Conservation (phyloP, 1,139 yeast species). For the Yamadazyma triangularis region DNA sequence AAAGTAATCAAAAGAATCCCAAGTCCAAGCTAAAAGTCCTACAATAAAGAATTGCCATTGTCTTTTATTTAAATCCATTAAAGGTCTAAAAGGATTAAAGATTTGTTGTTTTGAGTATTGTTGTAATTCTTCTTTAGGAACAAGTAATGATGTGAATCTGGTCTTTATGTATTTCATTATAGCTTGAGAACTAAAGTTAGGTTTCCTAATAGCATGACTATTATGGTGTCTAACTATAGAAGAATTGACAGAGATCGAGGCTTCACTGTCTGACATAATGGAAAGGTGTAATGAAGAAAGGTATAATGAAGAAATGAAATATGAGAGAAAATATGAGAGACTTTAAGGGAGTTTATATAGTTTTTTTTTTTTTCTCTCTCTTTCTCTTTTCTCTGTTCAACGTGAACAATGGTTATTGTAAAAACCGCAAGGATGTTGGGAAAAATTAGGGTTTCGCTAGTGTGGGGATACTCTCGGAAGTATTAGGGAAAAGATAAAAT, state of each 20-base stretch:
- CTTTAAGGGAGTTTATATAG: too few relatives aligned
- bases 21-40: conserved; percentile 39
- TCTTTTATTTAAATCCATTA: conserved; percentile 22
- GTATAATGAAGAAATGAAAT: too few relatives aligned
- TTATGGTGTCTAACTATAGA: conserved; percentile 16
- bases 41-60: conserved; percentile 35
- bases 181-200: conserved; percentile 22
- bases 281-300: too few relatives aligned
- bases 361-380: too few relatives aligned
- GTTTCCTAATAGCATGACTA: conserved; percentile 29
- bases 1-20: conserved; percentile 40
- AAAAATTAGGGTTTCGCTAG: too few relatives aligned
- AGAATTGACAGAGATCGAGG: neutral
- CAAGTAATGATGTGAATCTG: conserved; percentile 29
- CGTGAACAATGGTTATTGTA: too few relatives aligned
- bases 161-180: conserved; percentile 24
- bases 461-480: too few relatives aligned
- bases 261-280: neutral
- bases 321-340: too few relatives aligned
- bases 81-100: conserved; percentile 31
- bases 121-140: conserved; percentile 24
- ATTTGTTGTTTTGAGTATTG: conserved; percentile 25
- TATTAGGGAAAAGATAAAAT: too few relatives aligned
- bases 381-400: too few relatives aligned
- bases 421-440: too few relatives aligned